phyloP scores from a whole-genome alignment of 2,329 filamentous ascomycete species.

The Epichloe sibirici region DNA sequence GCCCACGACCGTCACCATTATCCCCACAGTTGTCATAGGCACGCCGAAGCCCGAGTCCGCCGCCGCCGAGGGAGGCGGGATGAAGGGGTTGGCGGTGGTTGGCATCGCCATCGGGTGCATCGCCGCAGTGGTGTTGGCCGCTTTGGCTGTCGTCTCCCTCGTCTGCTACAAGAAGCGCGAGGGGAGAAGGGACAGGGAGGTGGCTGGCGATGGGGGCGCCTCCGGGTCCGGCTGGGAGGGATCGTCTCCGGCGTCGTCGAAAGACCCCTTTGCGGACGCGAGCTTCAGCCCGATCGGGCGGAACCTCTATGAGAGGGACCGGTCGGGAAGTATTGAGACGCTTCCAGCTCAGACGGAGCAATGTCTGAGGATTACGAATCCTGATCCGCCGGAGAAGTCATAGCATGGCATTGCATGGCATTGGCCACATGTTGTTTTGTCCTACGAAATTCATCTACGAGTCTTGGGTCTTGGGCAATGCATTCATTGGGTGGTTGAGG shows the following conservation, averaged over 20 bases:
- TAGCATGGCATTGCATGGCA: neutral
- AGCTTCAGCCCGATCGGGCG: neutral
- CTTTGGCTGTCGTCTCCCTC: neutral
- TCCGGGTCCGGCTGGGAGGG: neutral
- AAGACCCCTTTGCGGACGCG: conserved; percentile 2
- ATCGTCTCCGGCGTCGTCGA: neutral
- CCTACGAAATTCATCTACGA: too few relatives aligned
- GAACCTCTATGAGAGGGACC: conserved; percentile 1
- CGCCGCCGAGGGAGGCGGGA: neutral
- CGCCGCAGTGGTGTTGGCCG: neutral
- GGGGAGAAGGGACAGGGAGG: neutral
- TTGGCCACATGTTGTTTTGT: neutral
- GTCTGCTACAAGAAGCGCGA: neutral
- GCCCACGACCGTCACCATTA: neutral
- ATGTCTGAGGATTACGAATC: conserved; percentile 2
- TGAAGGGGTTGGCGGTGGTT: neutral
- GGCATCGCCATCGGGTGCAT: conserved; percentile 2
- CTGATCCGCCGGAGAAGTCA: conserved; percentile 3
- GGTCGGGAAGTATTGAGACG: conserved; percentile 2
- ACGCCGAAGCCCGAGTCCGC: neutral
- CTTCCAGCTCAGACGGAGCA: neutral
- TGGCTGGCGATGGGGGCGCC: neutral
- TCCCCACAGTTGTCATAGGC: neutral
- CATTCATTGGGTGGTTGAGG: too few relatives aligned
- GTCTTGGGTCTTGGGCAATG: too few relatives aligned